Evolutionary conservation across 2,329 filamentous ascomycete species (phyloP).

Genomic region (Botrytis fabae): DNA sequence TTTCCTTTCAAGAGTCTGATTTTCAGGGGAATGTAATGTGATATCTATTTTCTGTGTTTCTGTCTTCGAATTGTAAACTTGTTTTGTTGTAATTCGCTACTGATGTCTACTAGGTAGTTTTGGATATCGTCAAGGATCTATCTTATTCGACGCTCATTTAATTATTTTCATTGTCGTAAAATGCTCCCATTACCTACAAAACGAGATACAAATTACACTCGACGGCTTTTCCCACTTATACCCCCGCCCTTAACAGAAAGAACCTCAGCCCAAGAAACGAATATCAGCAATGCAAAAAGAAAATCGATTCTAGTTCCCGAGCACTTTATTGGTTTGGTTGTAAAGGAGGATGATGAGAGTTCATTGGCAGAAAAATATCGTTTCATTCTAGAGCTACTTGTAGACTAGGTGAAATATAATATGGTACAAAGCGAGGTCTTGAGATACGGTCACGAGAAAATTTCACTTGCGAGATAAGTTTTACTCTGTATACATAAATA

Average conservation of each 20-base stretch:
- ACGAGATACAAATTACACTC: too few species aligned
- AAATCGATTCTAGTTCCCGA: too few species aligned
- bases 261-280: too few species aligned
- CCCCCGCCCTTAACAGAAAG: too few species aligned
- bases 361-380: not conserved
- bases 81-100: not conserved
- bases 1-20: not conserved
- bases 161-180: not conserved
- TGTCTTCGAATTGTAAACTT: not conserved
- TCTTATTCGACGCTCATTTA: fast-evolving
- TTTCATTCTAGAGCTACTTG: not conserved
- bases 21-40: too few species aligned
- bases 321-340: too few species aligned
- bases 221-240: too few species aligned
- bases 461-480: not conserved
- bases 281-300: not conserved
- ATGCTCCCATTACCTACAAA: fast-evolving
- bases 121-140: fast-evolving
- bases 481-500: not conserved
- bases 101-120: not conserved
- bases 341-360: fast-evolving
- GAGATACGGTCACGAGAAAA: fast-evolving
- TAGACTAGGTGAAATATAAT: fast-evolving
- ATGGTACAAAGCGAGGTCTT: fast-evolving
- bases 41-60: not conserved